Evolutionary conservation across 768 basidiomycete species (phyloP), one percentile per base, ranked within the genome.

Genomic region (Hygrocybe coccinea): DNA sequence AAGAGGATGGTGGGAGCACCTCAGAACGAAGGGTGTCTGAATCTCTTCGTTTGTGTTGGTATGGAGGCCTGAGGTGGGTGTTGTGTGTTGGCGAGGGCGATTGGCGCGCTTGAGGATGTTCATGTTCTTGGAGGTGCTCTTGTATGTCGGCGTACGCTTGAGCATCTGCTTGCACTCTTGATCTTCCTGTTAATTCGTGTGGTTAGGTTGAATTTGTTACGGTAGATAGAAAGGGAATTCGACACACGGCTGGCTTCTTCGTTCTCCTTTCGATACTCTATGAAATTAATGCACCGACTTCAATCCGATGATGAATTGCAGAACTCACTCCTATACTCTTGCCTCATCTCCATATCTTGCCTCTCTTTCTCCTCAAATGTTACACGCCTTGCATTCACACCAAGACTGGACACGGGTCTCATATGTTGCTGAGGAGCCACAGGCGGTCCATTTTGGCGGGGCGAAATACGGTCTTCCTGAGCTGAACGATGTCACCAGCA

Each of bases 21-120:
- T 71, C 66, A 6, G 75, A 79, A 44, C 85, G 86, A 25, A 89
- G 71, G 0, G 89, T 90, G 59, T 91, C 89, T 0, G 89, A 90
- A 55, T 90, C 88, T 24, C 82, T 80, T 49, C 89, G 82, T 61
- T 75, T 78, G 65, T 91, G 89, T 2, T 67, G 69, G 60, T 77
- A 73, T 65, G 50, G 66, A 56, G 34, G 66, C 59, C 63, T 56
- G 78, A 76, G 15, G 76, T 76, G 21, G 78, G 72, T 3, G 73
- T 68, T 56, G 74, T 64, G 50, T 72, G 71, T 45, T 71, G 60
- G 78, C 5, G 85, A 84, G 2, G 84, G 84, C 0, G 83, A 79
- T 56, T 80, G 76, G 43, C 81, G 78, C 17, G 74, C 29, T 29
- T 29, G 29, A 4, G 29, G 29, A 4, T 29, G 62, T 29, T 71